Conservation (phyloP, 129 eudicot genomes). For the Chrysanthemum makinoi region DNA sequence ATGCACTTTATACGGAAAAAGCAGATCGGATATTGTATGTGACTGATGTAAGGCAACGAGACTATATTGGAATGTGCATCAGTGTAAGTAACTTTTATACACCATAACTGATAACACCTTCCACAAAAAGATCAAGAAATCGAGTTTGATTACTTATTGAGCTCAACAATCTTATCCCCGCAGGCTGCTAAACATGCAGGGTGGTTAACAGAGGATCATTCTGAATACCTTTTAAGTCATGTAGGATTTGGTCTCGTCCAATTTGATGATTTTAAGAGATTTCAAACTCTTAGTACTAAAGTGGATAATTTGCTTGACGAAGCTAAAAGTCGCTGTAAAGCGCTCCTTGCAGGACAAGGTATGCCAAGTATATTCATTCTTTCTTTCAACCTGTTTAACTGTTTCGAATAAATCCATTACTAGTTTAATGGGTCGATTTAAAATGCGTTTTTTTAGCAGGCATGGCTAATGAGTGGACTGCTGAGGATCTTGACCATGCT, state of each 20-base stretch:
- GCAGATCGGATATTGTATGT: background rate
- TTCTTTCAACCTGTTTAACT: background rate
- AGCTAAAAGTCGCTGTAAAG: background rate
- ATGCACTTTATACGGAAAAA: background rate
- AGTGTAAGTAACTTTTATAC: background rate
- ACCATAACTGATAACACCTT: background rate
- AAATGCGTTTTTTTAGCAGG: background rate
- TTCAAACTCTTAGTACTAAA: background rate
- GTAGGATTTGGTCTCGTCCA: background rate
- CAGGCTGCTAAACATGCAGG: background rate
- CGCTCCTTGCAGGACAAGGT: background rate
- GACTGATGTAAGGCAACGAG: conserved; percentile 7
- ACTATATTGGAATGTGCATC: background rate
- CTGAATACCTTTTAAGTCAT: background rate
- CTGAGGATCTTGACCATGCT: background rate
- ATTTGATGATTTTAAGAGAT: background rate
- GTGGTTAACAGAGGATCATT: background rate
- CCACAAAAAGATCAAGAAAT: background rate
- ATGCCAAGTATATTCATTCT: background rate
- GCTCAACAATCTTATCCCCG: background rate
- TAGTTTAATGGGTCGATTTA: background rate
- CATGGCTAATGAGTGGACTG: background rate
- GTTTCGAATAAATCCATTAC: background rate
- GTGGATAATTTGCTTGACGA: background rate
- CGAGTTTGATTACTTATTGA: background rate